A percentile compares a stretch with the other conserved stretches of the same genome.
phyloP scores from a whole-genome alignment of 768 basidiomycete genomes.

The Paxillus ammoniavirescens region DNA sequence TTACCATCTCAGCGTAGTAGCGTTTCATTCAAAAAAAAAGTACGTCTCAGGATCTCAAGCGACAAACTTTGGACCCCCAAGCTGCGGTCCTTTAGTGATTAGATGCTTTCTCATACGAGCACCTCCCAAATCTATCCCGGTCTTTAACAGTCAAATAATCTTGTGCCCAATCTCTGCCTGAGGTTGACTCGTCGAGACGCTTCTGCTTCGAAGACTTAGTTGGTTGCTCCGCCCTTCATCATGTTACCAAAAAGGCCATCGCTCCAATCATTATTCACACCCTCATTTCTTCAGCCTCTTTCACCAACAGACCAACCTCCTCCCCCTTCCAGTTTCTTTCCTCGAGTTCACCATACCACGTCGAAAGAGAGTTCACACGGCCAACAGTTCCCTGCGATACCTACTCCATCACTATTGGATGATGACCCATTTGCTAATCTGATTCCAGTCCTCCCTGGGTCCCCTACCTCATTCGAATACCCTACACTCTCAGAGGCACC shows the following conservation, averaged over 20 bases:
- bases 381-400: conserved; percentile 1
- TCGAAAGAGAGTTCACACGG: background rate
- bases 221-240: conserved; percentile 10
- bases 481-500: conserved; percentile 9
- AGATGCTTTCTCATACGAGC: too few relatives aligned
- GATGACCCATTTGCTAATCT: conserved; percentile 76
- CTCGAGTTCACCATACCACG: conserved; percentile 9
- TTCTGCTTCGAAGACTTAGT: conserved; percentile 1
- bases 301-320: conserved; percentile 28
- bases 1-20: too few relatives aligned
- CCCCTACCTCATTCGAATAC: background rate
- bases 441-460: background rate
- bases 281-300: conserved; percentile 47
- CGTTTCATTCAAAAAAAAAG: too few relatives aligned
- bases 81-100: too few relatives aligned
- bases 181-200: background rate
- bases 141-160: conserved; percentile 4
- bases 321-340: conserved; percentile 19
- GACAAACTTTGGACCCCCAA: background rate
- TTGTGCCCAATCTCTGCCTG: background rate
- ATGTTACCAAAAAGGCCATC: conserved; percentile 52
- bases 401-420: conserved; percentile 43
- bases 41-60: too few relatives aligned
- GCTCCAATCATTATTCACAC: conserved; percentile 42
- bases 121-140: too few relatives aligned